Evolutionary conservation across 306 rosid species (phyloP).

Genomic region (Begonia masoniana): DNA sequence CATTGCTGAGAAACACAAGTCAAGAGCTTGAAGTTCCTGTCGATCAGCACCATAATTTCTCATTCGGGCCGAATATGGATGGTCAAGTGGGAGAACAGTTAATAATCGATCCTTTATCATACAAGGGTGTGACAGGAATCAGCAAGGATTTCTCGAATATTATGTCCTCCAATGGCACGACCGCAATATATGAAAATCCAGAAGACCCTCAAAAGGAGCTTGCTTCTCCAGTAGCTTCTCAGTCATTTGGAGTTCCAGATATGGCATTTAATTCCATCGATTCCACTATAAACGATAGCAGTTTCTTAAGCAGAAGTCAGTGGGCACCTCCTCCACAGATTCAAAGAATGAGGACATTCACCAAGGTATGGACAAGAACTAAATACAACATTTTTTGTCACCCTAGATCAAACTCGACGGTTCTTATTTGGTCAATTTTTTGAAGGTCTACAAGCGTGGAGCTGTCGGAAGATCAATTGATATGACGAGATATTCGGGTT

Average conservation of each 20-base stretch:
- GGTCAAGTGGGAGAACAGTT: constrained; percentile 40
- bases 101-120: constrained; percentile 48
- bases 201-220: constrained; percentile 80
- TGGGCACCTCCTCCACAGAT: constrained; percentile 73
- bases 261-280: constrained; percentile 80
- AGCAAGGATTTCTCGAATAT: constrained; percentile 50
- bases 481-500: constrained; percentile 67
- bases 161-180: constrained; percentile 49
- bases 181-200: constrained; percentile 37
- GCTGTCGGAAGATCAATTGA: constrained; percentile 99
- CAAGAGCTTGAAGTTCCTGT: constrained; percentile 64
- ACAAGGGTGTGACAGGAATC: constrained; percentile 43
- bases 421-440: constrained; percentile 5
- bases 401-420: constrained; percentile 5
- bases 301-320: constrained; percentile 51
- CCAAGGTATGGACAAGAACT: constrained; percentile 45
- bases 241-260: constrained; percentile 82
- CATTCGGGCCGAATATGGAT: constrained; percentile 44
- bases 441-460: constrained; percentile 91
- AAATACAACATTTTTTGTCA: not conserved
- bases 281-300: constrained; percentile 58
- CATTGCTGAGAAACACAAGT: constrained; percentile 53
- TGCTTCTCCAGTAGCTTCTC: constrained; percentile 84
- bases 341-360: constrained; percentile 84
- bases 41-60: constrained; percentile 45